Evolutionary conservation across 352 stramenopile species (phyloP).

Genomic region (Globisporangium irregulare): DNA sequence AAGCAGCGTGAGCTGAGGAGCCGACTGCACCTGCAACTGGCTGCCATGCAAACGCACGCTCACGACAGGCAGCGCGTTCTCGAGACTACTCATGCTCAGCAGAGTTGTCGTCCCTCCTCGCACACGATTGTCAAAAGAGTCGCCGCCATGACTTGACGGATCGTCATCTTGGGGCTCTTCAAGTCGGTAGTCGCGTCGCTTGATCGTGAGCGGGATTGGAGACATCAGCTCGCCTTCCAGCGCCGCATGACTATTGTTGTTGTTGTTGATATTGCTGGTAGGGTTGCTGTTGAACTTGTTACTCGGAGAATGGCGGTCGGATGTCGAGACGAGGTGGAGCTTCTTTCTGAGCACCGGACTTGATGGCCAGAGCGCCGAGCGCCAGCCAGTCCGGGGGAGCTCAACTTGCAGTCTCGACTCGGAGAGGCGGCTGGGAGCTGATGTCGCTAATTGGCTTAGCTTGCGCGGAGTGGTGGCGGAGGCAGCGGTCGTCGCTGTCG

Average conservation of each 20-base stretch:
- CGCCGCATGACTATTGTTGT: constrained; percentile 8
- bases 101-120: background rate
- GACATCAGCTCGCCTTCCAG: constrained; percentile 11
- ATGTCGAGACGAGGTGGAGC: constrained; percentile 21
- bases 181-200: background rate
- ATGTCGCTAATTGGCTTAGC: constrained; percentile 12
- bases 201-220: constrained; percentile 13
- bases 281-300: constrained; percentile 25
- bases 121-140: constrained; percentile 3
- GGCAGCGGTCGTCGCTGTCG: background rate
- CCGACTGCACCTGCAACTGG: constrained; percentile 11
- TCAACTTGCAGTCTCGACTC: constrained; percentile 20
- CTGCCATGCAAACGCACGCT: constrained; percentile 14
- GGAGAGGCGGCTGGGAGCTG: constrained; percentile 4
- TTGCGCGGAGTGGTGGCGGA: constrained; percentile 2
- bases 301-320: background rate
- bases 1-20: background rate
- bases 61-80: constrained; percentile 2
- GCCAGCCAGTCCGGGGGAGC: constrained; percentile 29
- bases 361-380: constrained; percentile 33
- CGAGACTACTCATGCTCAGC: constrained; percentile 2
- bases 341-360: constrained; percentile 34
- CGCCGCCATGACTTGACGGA: background rate
- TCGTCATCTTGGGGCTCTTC: constrained; percentile 10
- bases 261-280: constrained; percentile 23